Evolutionary conservation across 139 green algal genomes (phyloP).

Genomic region (Chlorella sp.): DNA sequence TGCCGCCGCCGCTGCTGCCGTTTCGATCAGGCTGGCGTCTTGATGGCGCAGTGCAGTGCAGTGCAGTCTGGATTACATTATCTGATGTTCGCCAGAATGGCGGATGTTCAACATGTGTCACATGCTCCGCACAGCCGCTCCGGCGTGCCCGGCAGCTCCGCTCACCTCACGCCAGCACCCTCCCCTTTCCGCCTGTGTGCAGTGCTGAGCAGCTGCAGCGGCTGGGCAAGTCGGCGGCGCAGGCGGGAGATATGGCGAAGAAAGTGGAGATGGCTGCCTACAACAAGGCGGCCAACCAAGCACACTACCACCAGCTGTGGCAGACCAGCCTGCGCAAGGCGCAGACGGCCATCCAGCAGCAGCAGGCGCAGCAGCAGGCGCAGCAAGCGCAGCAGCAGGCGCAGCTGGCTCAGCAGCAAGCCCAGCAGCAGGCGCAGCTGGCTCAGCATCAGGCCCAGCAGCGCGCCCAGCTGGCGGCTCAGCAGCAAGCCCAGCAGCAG

Average conservation of each 20-base stretch:
- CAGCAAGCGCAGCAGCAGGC: conserved; percentile 9
- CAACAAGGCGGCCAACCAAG: background rate
- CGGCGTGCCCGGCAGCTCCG: too few species aligned
- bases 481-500: conserved; percentile 3
- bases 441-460: conserved; percentile 20
- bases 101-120: too few species aligned
- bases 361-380: background rate
- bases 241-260: conserved; percentile 27
- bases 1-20: background rate
- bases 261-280: background rate
- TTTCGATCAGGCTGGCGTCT: too few species aligned
- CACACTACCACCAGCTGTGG: conserved; percentile 33
- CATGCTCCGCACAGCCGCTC: too few species aligned
- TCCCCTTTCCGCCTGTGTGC: background rate
- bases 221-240: conserved; percentile 37
- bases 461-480: background rate
- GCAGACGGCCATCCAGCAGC: conserved; percentile 41
- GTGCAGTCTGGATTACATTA: too few species aligned
- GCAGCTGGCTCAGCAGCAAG: background rate
- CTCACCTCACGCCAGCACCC: background rate
- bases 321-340: conserved; percentile 38
- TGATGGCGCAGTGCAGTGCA: too few species aligned
- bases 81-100: too few species aligned
- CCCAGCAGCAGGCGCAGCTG: background rate
- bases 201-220: background rate